Conservation (phyloP, 768 basidiomycete species). For the Tephrocybe sp. region DNA sequence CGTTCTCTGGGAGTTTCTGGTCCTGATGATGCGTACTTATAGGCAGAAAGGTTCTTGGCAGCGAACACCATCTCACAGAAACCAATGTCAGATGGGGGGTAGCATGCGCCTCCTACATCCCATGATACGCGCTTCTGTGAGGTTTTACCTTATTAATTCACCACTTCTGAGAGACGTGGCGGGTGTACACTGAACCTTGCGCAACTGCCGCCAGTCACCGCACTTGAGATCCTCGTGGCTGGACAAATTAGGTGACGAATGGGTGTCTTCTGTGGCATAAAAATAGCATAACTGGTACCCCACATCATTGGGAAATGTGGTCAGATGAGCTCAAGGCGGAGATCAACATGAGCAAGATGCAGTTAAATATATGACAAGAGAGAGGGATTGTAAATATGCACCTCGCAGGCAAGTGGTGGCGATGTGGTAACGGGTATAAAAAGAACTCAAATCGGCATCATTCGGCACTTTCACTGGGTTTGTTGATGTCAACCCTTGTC, state of each 20-base stretch:
- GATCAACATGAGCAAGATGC: neutral
- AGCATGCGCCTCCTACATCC: constrained; percentile 14
- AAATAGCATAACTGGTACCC: neutral
- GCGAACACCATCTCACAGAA: constrained; percentile 2
- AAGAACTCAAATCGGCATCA: too few relatives aligned
- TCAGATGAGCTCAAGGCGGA: constrained; percentile 10
- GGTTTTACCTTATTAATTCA: too few relatives aligned
- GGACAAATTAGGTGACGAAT: neutral
- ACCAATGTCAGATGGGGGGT: constrained; percentile 6
- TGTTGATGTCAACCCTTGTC: too few relatives aligned
- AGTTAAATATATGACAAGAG: neutral
- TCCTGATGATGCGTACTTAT: constrained; percentile 11
- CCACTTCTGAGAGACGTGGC: constrained; percentile 1
- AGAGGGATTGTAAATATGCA: neutral
- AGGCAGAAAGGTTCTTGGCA: constrained; percentile 4
- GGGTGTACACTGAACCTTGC: constrained; percentile 3
- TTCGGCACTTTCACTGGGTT: too few relatives aligned
- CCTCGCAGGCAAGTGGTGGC: too few relatives aligned
- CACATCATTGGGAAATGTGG: neutral
- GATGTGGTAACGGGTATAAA: too few relatives aligned
- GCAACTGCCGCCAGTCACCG: neutral
- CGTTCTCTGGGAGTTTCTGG: neutral
- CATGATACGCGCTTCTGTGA: constrained; percentile 11
- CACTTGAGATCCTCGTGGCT: constrained; percentile 3
- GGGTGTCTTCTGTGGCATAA: constrained; percentile 2